These are phyloP conservation scores for Botrytis galanthina DNA, from an alignment of 2,329 filamentous ascomycete species.

Conservation along the genomic window DNA sequence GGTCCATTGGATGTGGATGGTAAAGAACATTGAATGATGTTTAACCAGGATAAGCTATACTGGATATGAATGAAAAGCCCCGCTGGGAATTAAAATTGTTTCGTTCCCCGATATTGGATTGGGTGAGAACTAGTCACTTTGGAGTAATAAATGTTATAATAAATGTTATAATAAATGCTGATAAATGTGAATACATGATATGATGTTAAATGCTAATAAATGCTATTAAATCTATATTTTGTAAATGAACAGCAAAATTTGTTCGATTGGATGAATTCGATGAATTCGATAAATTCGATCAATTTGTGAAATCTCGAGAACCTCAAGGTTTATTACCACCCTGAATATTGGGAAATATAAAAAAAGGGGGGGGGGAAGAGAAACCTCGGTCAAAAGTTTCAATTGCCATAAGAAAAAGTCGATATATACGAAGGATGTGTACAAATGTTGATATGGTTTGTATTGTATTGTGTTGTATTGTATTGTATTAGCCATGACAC, in stretches of 20 bases:
- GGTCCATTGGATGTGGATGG: not conserved
- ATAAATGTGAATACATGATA: too few species aligned
- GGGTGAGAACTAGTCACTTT: not conserved
- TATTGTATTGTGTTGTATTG: not conserved
- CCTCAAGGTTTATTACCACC: not conserved
- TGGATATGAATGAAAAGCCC: not conserved
- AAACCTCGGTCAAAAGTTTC: not conserved
- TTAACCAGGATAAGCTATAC: constrained; percentile 11
- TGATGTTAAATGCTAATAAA: too few species aligned
- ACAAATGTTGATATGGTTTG: too few species aligned
- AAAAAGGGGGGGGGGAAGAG: not conserved
- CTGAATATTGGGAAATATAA: not conserved
- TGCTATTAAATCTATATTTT: too few species aligned
- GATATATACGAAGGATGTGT: not conserved
- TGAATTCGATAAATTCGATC: too few species aligned
- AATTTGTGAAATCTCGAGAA: not conserved
- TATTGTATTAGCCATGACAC: too few species aligned
- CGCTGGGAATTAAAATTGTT: not conserved
- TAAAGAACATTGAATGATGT: not conserved
- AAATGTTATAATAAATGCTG: too few species aligned
- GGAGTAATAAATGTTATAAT: not conserved
- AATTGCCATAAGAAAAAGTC: not conserved
- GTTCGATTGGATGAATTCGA: too few species aligned
- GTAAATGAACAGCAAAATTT: not conserved
- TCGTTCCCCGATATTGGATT: not conserved